These are phyloP conservation scores for Fusarium pseudonygamai DNA, from an alignment of 2,329 filamentous ascomycete genomes.

Conservation along the genomic window DNA sequence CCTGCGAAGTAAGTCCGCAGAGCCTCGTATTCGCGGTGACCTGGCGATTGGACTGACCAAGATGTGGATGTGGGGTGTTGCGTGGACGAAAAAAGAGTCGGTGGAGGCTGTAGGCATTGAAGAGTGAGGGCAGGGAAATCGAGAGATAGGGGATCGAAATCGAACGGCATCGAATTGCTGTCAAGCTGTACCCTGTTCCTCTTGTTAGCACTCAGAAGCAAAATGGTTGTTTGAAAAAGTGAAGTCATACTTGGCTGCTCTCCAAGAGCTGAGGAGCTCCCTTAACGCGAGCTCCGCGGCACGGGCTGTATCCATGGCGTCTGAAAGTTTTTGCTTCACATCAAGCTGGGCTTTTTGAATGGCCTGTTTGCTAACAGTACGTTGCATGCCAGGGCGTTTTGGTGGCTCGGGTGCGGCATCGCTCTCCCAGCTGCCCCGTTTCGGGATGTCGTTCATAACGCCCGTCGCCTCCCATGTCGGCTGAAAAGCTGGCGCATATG, in stretches of 20 bases:
- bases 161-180: slow-evolving; percentile 67
- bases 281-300: slow-evolving; percentile 86
- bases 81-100: slow-evolving; percentile 82
- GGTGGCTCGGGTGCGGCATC: slow-evolving; percentile 49
- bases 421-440: slow-evolving; percentile 47
- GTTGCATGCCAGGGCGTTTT: slow-evolving; percentile 51
- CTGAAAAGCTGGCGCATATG: slow-evolving; percentile 62
- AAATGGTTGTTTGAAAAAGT: background rate
- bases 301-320: slow-evolving; percentile 80
- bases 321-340: slow-evolving; percentile 69
- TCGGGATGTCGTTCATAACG: slow-evolving; percentile 77
- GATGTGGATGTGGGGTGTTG: slow-evolving; percentile 81
- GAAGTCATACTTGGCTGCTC: slow-evolving; percentile 78
- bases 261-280: slow-evolving; percentile 82
- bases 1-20: slow-evolving; percentile 73
- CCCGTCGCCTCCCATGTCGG: slow-evolving; percentile 80
- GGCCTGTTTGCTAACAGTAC: slow-evolving; percentile 60
- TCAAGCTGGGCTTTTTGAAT: slow-evolving; percentile 71
- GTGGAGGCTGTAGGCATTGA: slow-evolving; percentile 80
- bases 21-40: slow-evolving; percentile 76
- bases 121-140: slow-evolving; percentile 88
- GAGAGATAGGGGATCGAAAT: slow-evolving; percentile 86
- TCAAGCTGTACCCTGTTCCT: slow-evolving; percentile 62
- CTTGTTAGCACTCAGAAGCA: slow-evolving; percentile 18
- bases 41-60: slow-evolving; percentile 83